Conservation (phyloP, 2,329 filamentous ascomycete species). For the Fusarium sp. region DNA sequence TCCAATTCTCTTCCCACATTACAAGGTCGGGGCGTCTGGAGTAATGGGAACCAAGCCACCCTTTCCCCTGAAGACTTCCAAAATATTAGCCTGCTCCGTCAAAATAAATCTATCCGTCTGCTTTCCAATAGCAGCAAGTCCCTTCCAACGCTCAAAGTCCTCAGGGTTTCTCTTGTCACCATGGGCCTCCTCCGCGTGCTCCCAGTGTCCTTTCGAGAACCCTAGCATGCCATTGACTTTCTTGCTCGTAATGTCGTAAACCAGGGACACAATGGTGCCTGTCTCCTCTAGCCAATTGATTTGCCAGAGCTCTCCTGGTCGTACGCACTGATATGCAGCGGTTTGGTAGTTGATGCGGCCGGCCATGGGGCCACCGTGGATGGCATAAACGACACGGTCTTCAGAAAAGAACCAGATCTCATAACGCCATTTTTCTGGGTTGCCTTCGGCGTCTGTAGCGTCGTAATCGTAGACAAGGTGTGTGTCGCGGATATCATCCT, state of each 20-base stretch:
- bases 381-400: constrained; percentile 66
- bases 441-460: constrained; percentile 59
- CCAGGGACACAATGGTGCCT: constrained; percentile 65
- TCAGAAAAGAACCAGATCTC: constrained; percentile 72
- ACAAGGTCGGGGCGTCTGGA: constrained; percentile 29
- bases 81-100: constrained; percentile 65
- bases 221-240: constrained; percentile 65
- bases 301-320: constrained; percentile 69
- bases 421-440: constrained; percentile 70
- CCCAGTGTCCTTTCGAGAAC: constrained; percentile 69
- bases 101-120: constrained; percentile 64
- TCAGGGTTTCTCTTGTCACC: constrained; percentile 66
- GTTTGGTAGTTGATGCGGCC: constrained; percentile 66
- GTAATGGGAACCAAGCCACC: constrained; percentile 61
- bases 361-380: constrained; percentile 71
- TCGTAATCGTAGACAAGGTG: constrained; percentile 70
- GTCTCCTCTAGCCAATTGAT: constrained; percentile 72
- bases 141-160: constrained; percentile 65
- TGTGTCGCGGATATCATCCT: constrained; percentile 63
- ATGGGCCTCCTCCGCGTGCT: constrained; percentile 60
- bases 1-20: background rate
- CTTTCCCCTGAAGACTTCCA: constrained; percentile 62
- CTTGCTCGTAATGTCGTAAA: constrained; percentile 64
- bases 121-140: constrained; percentile 59
- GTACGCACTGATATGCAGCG: constrained; percentile 68